These are phyloP conservation scores for Prinsepia uniflora DNA, from an alignment of 306 rosid species.

Conservation along the genomic window DNA sequence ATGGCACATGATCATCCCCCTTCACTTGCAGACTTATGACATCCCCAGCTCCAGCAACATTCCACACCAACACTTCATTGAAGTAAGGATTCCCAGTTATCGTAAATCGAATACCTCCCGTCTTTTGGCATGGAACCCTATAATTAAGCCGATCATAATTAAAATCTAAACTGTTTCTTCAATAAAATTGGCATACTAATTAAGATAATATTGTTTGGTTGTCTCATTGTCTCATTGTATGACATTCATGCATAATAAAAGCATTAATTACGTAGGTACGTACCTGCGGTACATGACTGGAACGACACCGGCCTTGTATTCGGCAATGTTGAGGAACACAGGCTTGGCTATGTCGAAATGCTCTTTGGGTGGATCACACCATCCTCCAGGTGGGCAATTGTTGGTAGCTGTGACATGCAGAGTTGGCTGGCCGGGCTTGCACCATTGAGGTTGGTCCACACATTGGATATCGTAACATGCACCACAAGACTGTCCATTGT, in stretches of 20 bases:
- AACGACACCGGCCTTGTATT: no score
- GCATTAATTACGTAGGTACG: no score
- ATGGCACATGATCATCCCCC: conserved; percentile 44
- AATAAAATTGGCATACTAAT: no score
- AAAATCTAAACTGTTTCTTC: background rate
- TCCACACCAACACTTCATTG: conserved; percentile 52
- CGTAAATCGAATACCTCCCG: conserved; percentile 64
- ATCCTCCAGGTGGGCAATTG: conserved; percentile 41
- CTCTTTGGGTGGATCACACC: no score
- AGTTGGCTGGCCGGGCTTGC: conserved; percentile 45
- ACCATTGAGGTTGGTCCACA: conserved; percentile 34
- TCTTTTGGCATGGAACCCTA: conserved; percentile 58
- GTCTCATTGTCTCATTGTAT: no score
- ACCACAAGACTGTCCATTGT: conserved; percentile 55
- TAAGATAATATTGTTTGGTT: no score
- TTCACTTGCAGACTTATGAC: conserved; percentile 43
- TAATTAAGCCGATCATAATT: conserved; percentile 1
- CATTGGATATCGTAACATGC: conserved; percentile 75
- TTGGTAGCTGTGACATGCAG: conserved; percentile 66
- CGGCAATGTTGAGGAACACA: no score
- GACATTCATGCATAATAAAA: no score
- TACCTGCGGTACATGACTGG: no score
- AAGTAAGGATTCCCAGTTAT: conserved; percentile 68
- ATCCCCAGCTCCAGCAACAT: conserved; percentile 82
- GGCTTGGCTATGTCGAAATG: no score